A percentile compares a stretch with the other conserved stretches of the same genome.
Conservation (phyloP, 2,329 filamentous ascomycete species). For the Botrytis sinoallii region DNA sequence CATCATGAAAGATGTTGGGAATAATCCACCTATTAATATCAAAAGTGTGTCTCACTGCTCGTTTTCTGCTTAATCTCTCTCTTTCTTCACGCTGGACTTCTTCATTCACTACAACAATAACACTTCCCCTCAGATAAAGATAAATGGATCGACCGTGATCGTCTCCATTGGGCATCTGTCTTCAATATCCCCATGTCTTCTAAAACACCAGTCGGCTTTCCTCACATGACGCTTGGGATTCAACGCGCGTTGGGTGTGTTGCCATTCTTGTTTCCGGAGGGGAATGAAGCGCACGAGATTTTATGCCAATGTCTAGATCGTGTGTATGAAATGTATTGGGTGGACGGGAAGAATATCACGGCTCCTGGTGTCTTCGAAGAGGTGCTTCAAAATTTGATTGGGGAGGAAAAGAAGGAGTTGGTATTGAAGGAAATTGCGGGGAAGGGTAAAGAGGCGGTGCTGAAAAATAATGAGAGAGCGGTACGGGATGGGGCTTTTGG, state of each 20-base stretch:
- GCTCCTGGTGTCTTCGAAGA: background rate
- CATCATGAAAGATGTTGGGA: slow-evolving; percentile 54
- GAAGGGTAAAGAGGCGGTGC: background rate
- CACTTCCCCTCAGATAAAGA: slow-evolving; percentile 49
- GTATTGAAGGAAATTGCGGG: background rate
- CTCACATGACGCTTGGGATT: background rate
- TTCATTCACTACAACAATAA: background rate
- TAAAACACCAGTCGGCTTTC: background rate
- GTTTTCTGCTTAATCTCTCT: background rate
- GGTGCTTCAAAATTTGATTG: background rate
- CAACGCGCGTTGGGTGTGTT: background rate
- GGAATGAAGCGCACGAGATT: background rate
- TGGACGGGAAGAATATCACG: background rate
- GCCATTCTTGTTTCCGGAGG: background rate
- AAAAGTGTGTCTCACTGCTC: slow-evolving; percentile 45
- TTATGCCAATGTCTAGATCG: background rate
- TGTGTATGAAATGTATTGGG: background rate
- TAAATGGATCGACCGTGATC: slow-evolving; percentile 53
- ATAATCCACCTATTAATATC: slow-evolving; percentile 52
- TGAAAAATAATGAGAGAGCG: background rate
- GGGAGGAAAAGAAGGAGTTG: background rate
- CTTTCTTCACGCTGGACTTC: background rate
- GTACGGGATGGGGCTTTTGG: background rate
- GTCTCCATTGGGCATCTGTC: slow-evolving; percentile 48
- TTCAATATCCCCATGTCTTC: background rate